These are phyloP conservation scores for Macroventuria anomochaeta DNA, from an alignment of 2,329 filamentous ascomycete genomes.

Conservation along the genomic window DNA sequence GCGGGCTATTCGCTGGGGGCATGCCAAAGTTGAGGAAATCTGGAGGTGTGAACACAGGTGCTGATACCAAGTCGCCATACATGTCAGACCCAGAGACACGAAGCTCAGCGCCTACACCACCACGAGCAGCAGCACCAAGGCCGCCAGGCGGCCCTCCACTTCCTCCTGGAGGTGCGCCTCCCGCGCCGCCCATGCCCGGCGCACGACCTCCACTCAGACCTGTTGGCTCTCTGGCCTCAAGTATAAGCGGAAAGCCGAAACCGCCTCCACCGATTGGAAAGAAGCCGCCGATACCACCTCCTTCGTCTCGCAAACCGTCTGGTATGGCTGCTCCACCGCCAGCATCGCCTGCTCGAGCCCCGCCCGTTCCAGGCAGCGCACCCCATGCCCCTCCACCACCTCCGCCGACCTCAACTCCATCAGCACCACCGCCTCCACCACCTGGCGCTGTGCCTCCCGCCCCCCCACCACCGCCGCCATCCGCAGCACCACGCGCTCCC, in stretches of 20 bases:
- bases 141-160: constrained; percentile 54
- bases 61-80: constrained; percentile 71
- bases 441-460: constrained; percentile 51
- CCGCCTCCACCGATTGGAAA: constrained; percentile 81
- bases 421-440: constrained; percentile 51
- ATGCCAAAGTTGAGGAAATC: constrained; percentile 95
- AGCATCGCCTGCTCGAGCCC: constrained; percentile 52
- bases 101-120: constrained; percentile 61
- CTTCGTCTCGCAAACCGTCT: constrained; percentile 64
- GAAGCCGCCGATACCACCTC: constrained; percentile 68
- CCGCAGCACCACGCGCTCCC: constrained; percentile 44
- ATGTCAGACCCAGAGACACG: constrained; percentile 75
- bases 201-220: constrained; percentile 68
- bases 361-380: constrained; percentile 44
- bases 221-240: constrained; percentile 65
- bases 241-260: constrained; percentile 64
- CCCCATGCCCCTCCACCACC: constrained; percentile 48
- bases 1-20: constrained; percentile 86
- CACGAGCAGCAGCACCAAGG: constrained; percentile 57
- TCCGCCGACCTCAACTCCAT: constrained; percentile 50
- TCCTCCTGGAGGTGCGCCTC: constrained; percentile 27
- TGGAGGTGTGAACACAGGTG: constrained; percentile 67
- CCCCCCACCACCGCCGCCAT: constrained; percentile 37
- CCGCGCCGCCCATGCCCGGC: constrained; percentile 55
- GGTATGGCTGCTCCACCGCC: constrained; percentile 53